Evolutionary conservation across 83 land plant species (phyloP).

Genomic region (Diphasiastrum complanatum): DNA sequence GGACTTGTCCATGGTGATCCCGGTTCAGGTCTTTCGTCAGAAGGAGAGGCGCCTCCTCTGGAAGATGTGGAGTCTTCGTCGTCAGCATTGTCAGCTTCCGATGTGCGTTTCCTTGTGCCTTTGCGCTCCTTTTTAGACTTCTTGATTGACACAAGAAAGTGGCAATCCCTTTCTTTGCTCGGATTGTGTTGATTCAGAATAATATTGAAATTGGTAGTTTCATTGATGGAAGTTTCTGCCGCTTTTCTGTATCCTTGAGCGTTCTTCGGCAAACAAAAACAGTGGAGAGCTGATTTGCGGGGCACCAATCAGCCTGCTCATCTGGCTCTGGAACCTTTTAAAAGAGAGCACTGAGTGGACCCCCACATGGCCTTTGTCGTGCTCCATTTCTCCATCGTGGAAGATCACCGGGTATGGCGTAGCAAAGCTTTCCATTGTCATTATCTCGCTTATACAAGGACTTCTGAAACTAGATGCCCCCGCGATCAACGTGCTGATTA

Average conservation of each 20-base stretch:
- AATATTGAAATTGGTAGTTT: constrained; percentile 53
- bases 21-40: constrained; percentile 16
- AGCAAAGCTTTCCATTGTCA: constrained; percentile 44
- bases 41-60: constrained; percentile 15
- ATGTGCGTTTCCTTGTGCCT: constrained; percentile 22
- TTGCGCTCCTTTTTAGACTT: constrained; percentile 45
- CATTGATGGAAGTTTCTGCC: constrained; percentile 52
- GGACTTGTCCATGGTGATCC: constrained; percentile 17
- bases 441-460: no score
- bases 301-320: constrained; percentile 54
- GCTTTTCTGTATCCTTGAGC: constrained; percentile 27
- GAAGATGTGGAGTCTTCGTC: constrained; percentile 32
- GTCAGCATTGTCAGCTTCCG: constrained; percentile 23
- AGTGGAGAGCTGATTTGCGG: constrained; percentile 62
- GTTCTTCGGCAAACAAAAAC: constrained; percentile 43
- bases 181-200: constrained; percentile 54
- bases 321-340: constrained; percentile 49
- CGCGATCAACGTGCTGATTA: no score
- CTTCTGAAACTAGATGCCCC: no score
- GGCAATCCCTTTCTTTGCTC: constrained; percentile 44
- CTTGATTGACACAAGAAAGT: constrained; percentile 55
- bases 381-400: constrained; percentile 70
- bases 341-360: constrained; percentile 44
- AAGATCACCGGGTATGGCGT: constrained; percentile 58
- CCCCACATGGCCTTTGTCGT: constrained; percentile 50